Evolutionary conservation across 768 basidiomycete species (phyloP), one percentile per base, ranked within the genome.

Genomic region (Dioszegia crocea): DNA sequence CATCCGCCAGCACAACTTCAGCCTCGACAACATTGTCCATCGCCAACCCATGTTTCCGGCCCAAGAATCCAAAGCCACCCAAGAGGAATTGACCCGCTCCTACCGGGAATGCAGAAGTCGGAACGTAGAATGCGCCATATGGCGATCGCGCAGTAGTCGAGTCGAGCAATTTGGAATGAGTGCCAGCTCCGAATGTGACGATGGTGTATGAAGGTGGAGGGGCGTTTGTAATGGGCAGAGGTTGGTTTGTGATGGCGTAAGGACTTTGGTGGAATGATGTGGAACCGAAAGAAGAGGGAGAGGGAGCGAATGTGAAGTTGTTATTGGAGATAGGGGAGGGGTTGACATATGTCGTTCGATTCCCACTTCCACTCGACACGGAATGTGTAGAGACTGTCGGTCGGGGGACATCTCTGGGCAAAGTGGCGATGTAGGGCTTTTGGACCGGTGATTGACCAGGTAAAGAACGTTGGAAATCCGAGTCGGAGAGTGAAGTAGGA

Each of bases 1-100:
- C 92, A 76, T 94, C 90, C 3, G 91, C 88, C 17, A 92, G 81
- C 1, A 96, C 92, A 78, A 92, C 86, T 77, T 97, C 92, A 0
- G 88, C 87, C 70, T 96, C 91, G 4, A 93, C 87, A 24, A 94
- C 79, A 71, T 88, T 89, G 74, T 97, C 92, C 71, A 91, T 83
- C 59, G 89, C 91, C 55, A 96, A 80, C 5, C 92, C 92, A 62
- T 86, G 83, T 65, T 91, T 77, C 51, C 92, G 83, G 51, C 88
- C 86, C 43, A 92, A 80, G 78, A 94, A 86, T 1, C 92, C 92
- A 68, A 94, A 94, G 1, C 92, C 92, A 17, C 88, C 91, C 2
- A 73, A 70, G 40, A 77, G 52, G 67, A 78, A 77, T 26, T 77
- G 72, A 6, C 78, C 78, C 3, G 77, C 56, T 2, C 78, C 77